Percentiles rank a stretch among this genome's conserved stretches.
These are phyloP conservation scores for Mycena latifolia DNA, from an alignment of 768 basidiomycete genomes.

Conservation along the genomic window DNA sequence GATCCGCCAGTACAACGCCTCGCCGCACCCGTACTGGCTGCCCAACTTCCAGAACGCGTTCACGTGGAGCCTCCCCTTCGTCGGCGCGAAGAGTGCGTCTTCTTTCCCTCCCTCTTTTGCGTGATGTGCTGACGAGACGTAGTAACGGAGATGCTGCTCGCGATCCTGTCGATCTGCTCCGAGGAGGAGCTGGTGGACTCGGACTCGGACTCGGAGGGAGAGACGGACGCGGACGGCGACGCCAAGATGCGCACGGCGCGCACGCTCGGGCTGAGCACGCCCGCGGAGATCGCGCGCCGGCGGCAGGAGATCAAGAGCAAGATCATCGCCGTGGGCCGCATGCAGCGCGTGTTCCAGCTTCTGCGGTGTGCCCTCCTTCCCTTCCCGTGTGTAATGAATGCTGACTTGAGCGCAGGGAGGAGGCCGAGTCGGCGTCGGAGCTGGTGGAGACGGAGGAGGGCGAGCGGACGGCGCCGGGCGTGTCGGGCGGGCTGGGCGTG, in stretches of 20 bases:
- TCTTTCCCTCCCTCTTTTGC: not conserved
- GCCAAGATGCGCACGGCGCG: slow-evolving; percentile 44
- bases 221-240: slow-evolving; percentile 46
- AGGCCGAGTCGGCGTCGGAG: slow-evolving; percentile 84
- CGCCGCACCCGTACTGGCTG: slow-evolving; percentile 92
- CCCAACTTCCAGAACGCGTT: slow-evolving; percentile 99
- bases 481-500: slow-evolving; percentile 70
- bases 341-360: slow-evolving; percentile 92
- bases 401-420: slow-evolving; percentile 62
- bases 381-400: not conserved
- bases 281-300: slow-evolving; percentile 63
- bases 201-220: slow-evolving; percentile 52
- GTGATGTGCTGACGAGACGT: slow-evolving; percentile 34
- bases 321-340: slow-evolving; percentile 91
- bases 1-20: slow-evolving; percentile 87
- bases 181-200: slow-evolving; percentile 88
- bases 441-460: slow-evolving; percentile 54
- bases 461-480: slow-evolving; percentile 38
- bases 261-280: slow-evolving; percentile 45
- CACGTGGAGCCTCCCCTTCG: slow-evolving; percentile 97
- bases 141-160: slow-evolving; percentile 99
- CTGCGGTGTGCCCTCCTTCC: slow-evolving; percentile 70
- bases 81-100: slow-evolving; percentile 92
- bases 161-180: slow-evolving; percentile 93
- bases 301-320: slow-evolving; percentile 91